Evolutionary conservation across 169 alveolate genomes (phyloP), one percentile per base, ranked within the genome.

Genomic region (Theileria equi): DNA sequence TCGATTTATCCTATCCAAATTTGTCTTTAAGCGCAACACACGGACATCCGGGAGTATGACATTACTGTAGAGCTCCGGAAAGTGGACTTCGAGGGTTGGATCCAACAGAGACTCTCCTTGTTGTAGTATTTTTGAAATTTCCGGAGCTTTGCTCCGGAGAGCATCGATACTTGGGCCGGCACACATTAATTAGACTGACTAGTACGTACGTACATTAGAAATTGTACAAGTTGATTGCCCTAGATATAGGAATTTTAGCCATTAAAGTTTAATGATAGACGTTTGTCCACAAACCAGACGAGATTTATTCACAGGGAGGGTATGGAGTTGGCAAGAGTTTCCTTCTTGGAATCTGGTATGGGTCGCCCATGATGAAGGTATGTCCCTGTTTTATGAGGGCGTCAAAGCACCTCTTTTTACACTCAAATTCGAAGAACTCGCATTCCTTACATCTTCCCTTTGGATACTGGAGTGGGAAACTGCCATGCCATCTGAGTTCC

Each of bases 401-500:
- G 52, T 89, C 91, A 69, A 78, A 90, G 62, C 94, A 90, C 23
- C 64, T 70, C 68, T 84, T 88, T 65, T 90, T 90, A 52, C 94
- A 90, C 48, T 88, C 91, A 43, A 88, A 58, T 43, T 90, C 94
- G 32, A 90, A 57, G 92, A 92, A 90, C 5, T 94, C 62, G 66
- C 94, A 90, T 49, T 88, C 93, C 55, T 88, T 90, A 81, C 94
- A 90, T 19, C 94, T 77, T 11, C 81, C 91, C 65, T 88, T 88
- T 31, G 94, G 94, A 53, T 79, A 78, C 29, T 85, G 82, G 64
- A 85, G 68, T 54, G 76, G 74, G 47, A 85, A 32, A 43, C 89
- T 85, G 25, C 93, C 91, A 50, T 82, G 94, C 94, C 94, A 84
- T 0, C 92, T 90, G 59, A 90, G 88, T 64, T 90, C 94, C 72